phyloP scores from a whole-genome alignment of 1,284 basidiomycete species.

The Ustilago tritici region DNA sequence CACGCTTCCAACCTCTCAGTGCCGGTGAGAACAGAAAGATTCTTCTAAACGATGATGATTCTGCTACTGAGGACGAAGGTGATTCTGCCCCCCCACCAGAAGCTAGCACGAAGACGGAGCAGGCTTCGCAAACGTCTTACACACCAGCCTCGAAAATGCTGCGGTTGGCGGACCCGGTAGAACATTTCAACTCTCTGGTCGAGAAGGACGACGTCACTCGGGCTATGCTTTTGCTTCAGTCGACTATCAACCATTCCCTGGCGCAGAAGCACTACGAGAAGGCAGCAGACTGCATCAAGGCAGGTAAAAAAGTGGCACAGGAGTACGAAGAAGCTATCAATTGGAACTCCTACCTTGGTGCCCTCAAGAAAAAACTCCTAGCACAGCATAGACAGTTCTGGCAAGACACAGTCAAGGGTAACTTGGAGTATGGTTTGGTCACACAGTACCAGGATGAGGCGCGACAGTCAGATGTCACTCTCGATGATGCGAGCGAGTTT shows the following conservation, averaged over 20 bases:
- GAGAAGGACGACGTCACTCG: constrained; percentile 49
- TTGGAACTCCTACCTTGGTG: constrained; percentile 42
- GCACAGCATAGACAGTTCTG: constrained; percentile 36
- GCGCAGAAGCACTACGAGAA: constrained; percentile 25
- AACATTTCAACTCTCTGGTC: constrained; percentile 38
- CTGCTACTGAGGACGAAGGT: constrained; percentile 43
- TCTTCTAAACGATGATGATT: constrained; percentile 31
- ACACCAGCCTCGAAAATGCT: constrained; percentile 3
- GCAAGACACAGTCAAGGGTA: constrained; percentile 30
- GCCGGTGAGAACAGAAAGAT: constrained; percentile 10
- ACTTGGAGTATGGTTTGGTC: constrained; percentile 36
- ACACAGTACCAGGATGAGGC: constrained; percentile 49
- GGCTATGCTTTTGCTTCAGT: constrained; percentile 43
- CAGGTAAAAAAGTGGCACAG: constrained; percentile 36
- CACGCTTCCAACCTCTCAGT: constrained; percentile 12
- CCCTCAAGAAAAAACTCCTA: constrained; percentile 29
- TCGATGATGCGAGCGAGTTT: constrained; percentile 42
- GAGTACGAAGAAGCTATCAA: constrained; percentile 53
- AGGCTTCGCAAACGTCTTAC: background rate
- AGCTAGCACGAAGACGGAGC: constrained; percentile 7
- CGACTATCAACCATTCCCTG: constrained; percentile 37
- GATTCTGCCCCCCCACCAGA: constrained; percentile 20
- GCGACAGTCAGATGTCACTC: constrained; percentile 38
- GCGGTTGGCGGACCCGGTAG: constrained; percentile 31
- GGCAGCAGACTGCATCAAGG: constrained; percentile 24